Evolutionary conservation across 805 yeast species (phyloP), one percentile per base, ranked within the genome.

Genomic region (Monosporozyma siamensis): DNA sequence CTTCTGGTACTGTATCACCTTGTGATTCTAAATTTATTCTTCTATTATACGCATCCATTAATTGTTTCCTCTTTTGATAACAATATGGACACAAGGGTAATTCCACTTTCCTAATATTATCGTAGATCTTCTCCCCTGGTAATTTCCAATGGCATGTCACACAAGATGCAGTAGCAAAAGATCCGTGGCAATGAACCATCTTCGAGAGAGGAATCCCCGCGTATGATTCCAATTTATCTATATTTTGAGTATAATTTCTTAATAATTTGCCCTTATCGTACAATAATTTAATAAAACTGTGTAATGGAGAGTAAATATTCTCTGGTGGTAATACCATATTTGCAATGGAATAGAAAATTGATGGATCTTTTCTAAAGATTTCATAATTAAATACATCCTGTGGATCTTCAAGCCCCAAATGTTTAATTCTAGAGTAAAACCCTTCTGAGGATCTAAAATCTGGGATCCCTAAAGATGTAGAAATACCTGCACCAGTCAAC

Each of bases 401-500:
- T 0, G 97, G 95, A 53, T 88, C 96, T 38, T 71, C 73, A 34
- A 88, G 65, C 0, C 92, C 88, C 45, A 85, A 61, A 53, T 74
- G 72, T 40, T 71, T 70, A 51, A 89, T 71, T 52, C 73, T 74
- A 2, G 85, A 71, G 62, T 88, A 88, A 44, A 88, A 74, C 39
- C 97, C 97, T 48, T 80, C 72, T 15, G 85, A 77, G 0, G 95
- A 86, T 56, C 97, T 72, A 64, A 88, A 87, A 63, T 87, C 96
- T 0, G 96, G 96, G 41, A 87, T 88, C 4, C 96, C 96, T 43
- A 87, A 65, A 1, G 87, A 77, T 2, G 96, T 87, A 32, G 94
- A 83, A 43, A 88, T 85, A 21, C 97, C 97, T 1, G 97, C 97
- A 9, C 97, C 97, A 0, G 95, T 85, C 14, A 88, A 59, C 0